Percentiles rank a stretch among this genome's conserved stretches.
phyloP scores from a whole-genome alignment of 176 grass and related monocot genomes.

The sorghum (Sorghum bicolor) region DNA sequence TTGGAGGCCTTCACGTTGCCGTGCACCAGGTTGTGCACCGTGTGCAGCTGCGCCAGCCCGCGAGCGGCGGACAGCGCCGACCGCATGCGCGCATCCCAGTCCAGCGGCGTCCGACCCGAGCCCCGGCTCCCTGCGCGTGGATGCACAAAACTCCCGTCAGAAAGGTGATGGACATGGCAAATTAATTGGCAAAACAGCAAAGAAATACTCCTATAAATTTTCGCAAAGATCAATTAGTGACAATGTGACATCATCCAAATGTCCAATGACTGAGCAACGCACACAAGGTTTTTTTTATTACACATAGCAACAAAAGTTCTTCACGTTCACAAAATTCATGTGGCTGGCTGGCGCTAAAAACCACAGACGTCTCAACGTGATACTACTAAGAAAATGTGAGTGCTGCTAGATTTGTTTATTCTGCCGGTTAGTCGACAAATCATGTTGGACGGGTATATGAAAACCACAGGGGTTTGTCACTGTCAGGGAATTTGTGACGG shows the following conservation, averaged over 20 bases:
- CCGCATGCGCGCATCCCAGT: slow-evolving; percentile 89
- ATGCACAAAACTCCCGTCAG: slow-evolving; percentile 15
- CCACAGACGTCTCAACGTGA: not conserved
- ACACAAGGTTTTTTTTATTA: not conserved
- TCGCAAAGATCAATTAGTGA: not conserved
- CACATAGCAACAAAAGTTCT: not conserved
- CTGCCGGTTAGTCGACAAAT: not conserved
- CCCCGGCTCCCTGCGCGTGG: slow-evolving; percentile 67
- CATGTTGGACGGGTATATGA: not conserved
- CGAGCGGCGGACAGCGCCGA: slow-evolving; percentile 67
- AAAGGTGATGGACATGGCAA: not conserved
- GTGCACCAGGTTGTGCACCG: slow-evolving; percentile 57
- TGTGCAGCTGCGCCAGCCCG: slow-evolving; percentile 77
- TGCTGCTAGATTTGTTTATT: not conserved
- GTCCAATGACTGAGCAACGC: not conserved
- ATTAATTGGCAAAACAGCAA: not conserved
- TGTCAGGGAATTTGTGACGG: slow-evolving; percentile 9
- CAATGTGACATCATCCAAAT: not conserved
- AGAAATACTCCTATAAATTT: not conserved
- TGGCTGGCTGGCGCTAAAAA: not conserved
- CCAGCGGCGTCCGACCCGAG: slow-evolving; percentile 72
- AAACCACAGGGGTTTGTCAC: slow-evolving; percentile 11
- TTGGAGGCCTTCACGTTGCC: slow-evolving; percentile 94
- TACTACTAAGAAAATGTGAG: not conserved
- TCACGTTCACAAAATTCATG: not conserved